Base-by-base conservation (phyloP, 768 basidiomycete species). In the Lentinula boryana region DNA sequence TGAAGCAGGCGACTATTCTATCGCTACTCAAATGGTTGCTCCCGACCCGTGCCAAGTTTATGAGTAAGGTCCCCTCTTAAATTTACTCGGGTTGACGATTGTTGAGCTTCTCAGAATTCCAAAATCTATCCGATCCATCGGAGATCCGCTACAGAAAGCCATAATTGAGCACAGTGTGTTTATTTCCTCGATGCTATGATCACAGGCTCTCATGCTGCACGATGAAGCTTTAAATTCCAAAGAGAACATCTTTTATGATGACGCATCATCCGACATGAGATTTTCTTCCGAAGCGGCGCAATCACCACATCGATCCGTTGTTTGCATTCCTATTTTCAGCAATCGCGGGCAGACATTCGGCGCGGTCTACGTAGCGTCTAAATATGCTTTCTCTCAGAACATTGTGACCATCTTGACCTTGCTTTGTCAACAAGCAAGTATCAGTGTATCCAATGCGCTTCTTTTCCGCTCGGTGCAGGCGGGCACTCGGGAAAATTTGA, bases 301-400 rank as follows among this genome's bases (percentile, higher is more conserved):
- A 67, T 84, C 84, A 16, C 68, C 70, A 7, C 77, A 85, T 67
- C 78, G 84, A 44, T 85, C 85, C 27, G 82, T 87, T 13, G 77
- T 89, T 31, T 89, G 87, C 68, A 71, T 88, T 6, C 87, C 87
- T 0, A 87, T 89, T 53, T 85, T 87, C 69, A 85, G 87, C 67
- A 89, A 89, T 64, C 81, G 87, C 27, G 86, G 86, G 7, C 87
- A 90, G 68, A 89, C 87, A 2, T 88, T 88, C 68, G 87, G 87
- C 21, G 85, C 84, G 21, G 78, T 87, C 38, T 90, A 86, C 65
- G 74, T 88, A 38, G 83, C 85, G 5, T 86, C 86, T 2, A 84
- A 80, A 74, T 83, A 85, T 64, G 75, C 85, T 0, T 89, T 89
- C 68, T 80, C 84, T 0, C 78, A 78, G 60, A 84, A 82, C 64